Conservation (phyloP, 148 eudicot species). For the Rhododendron ferrugineum region DNA sequence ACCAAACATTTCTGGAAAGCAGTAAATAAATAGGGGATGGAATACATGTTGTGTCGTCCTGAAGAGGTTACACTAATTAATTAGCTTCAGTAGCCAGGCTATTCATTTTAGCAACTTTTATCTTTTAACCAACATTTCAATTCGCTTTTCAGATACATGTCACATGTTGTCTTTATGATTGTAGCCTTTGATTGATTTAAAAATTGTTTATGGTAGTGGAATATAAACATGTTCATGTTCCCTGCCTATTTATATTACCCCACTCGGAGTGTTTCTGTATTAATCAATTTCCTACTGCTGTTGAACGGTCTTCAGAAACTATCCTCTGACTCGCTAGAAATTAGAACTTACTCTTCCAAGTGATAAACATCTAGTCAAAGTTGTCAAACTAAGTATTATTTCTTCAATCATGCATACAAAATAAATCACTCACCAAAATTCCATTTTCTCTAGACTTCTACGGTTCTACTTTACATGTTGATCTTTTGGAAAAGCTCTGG, state of each 20-base stretch:
- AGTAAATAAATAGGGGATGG: background rate
- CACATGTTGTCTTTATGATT: background rate
- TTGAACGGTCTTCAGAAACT: slow-evolving; percentile 25
- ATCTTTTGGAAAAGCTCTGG: too few relatives aligned
- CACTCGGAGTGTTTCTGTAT: background rate
- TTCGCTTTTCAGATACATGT: background rate
- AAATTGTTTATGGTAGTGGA: background rate
- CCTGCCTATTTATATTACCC: background rate
- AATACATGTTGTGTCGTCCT: background rate
- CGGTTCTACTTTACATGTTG: too few relatives aligned
- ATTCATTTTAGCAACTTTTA: background rate
- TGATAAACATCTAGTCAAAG: too few relatives aligned
- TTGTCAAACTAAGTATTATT: too few relatives aligned
- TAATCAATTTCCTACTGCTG: background rate
- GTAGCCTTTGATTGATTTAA: background rate
- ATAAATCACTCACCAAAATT: too few relatives aligned
- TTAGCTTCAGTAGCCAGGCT: background rate
- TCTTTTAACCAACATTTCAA: background rate
- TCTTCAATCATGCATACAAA: too few relatives aligned
- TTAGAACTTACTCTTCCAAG: too few relatives aligned
- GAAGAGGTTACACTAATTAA: background rate
- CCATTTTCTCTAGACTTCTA: too few relatives aligned
- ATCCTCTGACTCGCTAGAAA: slow-evolving; percentile 41
- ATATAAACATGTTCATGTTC: background rate
- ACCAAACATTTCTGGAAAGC: background rate